These are phyloP conservation scores for Bretziella fagacearum DNA, from an alignment of 2,329 filamentous ascomycete species.

Conservation along the genomic window DNA sequence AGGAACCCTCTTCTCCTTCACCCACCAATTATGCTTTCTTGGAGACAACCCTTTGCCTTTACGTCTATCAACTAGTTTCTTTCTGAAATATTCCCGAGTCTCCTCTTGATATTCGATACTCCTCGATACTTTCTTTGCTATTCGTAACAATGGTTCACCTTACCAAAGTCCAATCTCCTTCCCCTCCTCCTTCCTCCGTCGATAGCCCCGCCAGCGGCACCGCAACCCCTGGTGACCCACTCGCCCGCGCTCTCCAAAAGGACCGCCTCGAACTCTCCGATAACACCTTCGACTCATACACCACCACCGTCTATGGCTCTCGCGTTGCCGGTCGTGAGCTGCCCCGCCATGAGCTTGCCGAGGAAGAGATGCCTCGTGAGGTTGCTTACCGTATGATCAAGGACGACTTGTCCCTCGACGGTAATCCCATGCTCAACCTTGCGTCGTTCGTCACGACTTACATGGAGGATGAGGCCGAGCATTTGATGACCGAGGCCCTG, in stretches of 20 bases:
- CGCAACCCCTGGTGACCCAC: conserved; percentile 16
- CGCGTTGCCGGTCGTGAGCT: conserved; percentile 67
- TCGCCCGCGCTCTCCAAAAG: conserved; percentile 26
- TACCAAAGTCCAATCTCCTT: conserved; percentile 19
- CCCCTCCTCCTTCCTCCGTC: conserved; percentile 7
- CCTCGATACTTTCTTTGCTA: background rate
- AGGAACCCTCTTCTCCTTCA: too few species aligned
- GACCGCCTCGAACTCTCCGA: conserved; percentile 30
- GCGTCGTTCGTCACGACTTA: conserved; percentile 92
- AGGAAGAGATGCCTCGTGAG: conserved; percentile 75
- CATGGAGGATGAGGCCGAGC: conserved; percentile 94
- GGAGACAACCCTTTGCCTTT: too few species aligned
- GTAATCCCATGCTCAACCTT: conserved; percentile 74
- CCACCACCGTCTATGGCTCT: conserved; percentile 74
- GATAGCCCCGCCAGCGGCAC: conserved; percentile 2
- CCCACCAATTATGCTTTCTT: too few species aligned
- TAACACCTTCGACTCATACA: conserved; percentile 40
- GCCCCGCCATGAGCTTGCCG: conserved; percentile 72
- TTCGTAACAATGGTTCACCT: conserved; percentile 37
- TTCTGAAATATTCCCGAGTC: too few species aligned
- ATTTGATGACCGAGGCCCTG: conserved; percentile 84
- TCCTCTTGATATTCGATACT: background rate
- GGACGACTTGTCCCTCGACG: conserved; percentile 81
- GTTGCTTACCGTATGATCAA: conserved; percentile 96
- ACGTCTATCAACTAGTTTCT: background rate